Conservation (phyloP, 345 rosid species). For the Corchorus capsularis region DNA sequence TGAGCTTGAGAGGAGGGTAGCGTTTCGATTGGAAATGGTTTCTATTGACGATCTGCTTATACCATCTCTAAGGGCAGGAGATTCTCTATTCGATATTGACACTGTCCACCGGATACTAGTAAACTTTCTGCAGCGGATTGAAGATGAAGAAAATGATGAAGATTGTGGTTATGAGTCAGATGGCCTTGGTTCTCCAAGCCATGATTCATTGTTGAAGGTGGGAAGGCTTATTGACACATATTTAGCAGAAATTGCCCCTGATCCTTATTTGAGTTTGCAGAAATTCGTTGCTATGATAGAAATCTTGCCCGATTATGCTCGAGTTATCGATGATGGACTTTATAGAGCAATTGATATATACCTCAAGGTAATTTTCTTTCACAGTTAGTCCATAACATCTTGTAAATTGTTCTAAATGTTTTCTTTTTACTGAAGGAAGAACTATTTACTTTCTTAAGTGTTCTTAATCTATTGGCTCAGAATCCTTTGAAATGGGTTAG, state of each 20-base stretch:
- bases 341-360: conserved; percentile 83
- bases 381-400: background rate
- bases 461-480: too few species aligned
- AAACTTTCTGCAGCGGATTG: conserved; percentile 62
- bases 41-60: conserved; percentile 80
- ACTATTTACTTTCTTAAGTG: too few species aligned
- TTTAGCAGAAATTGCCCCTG: conserved; percentile 84
- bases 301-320: conserved; percentile 73
- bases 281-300: conserved; percentile 73
- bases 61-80: conserved; percentile 64
- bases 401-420: background rate
- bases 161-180: conserved; percentile 56
- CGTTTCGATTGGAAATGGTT: conserved; percentile 61
- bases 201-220: conserved; percentile 70
- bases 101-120: conserved; percentile 67
- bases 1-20: conserved; percentile 70
- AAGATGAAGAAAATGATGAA: conserved; percentile 64
- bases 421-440: too few species aligned
- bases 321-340: conserved; percentile 77
- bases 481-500: too few species aligned
- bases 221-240: conserved; percentile 81
- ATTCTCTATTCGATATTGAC: conserved; percentile 74
- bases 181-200: conserved; percentile 53
- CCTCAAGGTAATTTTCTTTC: conserved; percentile 57
- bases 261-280: conserved; percentile 67